Percentiles rank a stretch among this genome's conserved stretches.
These are phyloP conservation scores for Grosmannia huntii DNA, from an alignment of 2,329 filamentous ascomycete genomes.

Conservation along the genomic window DNA sequence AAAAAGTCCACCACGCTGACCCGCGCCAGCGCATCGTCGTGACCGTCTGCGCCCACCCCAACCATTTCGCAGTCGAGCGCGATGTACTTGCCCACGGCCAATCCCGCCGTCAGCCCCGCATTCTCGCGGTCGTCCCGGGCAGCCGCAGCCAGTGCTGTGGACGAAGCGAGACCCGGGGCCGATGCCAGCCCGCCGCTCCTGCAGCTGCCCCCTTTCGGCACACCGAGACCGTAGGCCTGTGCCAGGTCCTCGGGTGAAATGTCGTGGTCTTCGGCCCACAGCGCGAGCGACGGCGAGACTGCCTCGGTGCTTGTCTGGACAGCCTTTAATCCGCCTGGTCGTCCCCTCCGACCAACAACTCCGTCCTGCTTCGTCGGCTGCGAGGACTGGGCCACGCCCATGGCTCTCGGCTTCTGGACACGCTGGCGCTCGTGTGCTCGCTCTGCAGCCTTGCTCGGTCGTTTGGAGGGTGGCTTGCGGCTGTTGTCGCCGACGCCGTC, in stretches of 20 bases:
- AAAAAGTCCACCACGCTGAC: conserved; percentile 91
- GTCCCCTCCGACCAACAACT: background rate
- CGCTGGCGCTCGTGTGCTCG: background rate
- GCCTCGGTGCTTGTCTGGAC: background rate
- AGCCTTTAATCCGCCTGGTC: background rate
- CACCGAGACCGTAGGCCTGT: conserved; percentile 46
- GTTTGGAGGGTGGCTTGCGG: conserved; percentile 12
- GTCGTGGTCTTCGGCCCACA: conserved; percentile 49
- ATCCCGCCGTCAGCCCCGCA: conserved; percentile 44
- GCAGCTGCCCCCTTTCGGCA: conserved; percentile 14
- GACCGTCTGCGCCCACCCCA: conserved; percentile 59
- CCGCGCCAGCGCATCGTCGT: conserved; percentile 67
- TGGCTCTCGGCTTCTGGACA: conserved; percentile 16
- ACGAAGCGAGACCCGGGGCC: background rate
- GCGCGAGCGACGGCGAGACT: conserved; percentile 39
- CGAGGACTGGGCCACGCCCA: conserved; percentile 45
- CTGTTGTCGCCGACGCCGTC: conserved; percentile 24
- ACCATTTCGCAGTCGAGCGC: conserved; percentile 98
- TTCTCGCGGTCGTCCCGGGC: conserved; percentile 34
- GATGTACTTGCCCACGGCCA: conserved; percentile 77
- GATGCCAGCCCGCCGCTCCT: background rate
- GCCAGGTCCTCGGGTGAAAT: conserved; percentile 47
- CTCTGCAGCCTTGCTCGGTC: background rate
- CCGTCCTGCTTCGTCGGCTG: conserved; percentile 21
- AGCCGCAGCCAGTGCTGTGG: background rate